Percentiles rank a stretch among this genome's conserved stretches.
These are phyloP conservation scores for Agrocybe chaxingu DNA, from an alignment of 768 basidiomycete genomes.

Conservation along the genomic window DNA sequence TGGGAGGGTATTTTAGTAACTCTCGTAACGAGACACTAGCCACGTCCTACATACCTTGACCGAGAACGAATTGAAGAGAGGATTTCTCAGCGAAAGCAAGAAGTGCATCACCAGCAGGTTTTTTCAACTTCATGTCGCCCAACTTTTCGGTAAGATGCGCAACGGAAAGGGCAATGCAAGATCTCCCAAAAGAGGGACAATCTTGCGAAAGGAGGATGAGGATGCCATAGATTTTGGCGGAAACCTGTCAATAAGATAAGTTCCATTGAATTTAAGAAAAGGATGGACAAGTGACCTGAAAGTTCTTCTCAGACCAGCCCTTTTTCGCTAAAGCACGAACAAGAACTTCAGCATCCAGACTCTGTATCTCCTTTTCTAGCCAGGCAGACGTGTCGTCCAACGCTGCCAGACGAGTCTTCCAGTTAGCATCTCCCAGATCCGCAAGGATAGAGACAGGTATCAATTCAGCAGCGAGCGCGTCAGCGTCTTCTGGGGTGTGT, in stretches of 20 bases:
- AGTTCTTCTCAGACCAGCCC: constrained; percentile 99
- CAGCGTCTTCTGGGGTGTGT: constrained; percentile 90
- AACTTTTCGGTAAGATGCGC: constrained; percentile 89
- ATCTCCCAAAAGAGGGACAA: constrained; percentile 81
- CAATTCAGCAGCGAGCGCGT: constrained; percentile 65
- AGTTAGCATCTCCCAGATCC: constrained; percentile 82
- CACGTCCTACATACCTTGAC: constrained; percentile 62
- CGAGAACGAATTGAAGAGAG: constrained; percentile 90
- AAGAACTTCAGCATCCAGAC: constrained; percentile 83
- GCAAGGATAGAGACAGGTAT: constrained; percentile 70
- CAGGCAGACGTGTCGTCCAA: constrained; percentile 84
- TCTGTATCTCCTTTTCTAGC: constrained; percentile 65
- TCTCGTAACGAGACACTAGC: not conserved
- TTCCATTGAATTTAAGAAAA: not conserved
- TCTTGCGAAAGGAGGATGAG: constrained; percentile 69
- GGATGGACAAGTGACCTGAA: constrained; percentile 61
- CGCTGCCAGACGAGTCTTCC: constrained; percentile 89
- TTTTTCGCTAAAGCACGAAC: constrained; percentile 87
- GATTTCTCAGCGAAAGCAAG: constrained; percentile 84
- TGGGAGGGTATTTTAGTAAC: constrained; percentile 6
- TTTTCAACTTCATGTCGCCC: constrained; percentile 95
- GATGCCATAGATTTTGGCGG: constrained; percentile 82
- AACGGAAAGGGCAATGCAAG: constrained; percentile 79
- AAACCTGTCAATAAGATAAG: constrained; percentile 56
- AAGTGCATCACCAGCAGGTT: constrained; percentile 90